These are phyloP conservation scores for Aureobasidium sp. DNA, from an alignment of 2,329 filamentous ascomycete genomes.

Conservation along the genomic window DNA sequence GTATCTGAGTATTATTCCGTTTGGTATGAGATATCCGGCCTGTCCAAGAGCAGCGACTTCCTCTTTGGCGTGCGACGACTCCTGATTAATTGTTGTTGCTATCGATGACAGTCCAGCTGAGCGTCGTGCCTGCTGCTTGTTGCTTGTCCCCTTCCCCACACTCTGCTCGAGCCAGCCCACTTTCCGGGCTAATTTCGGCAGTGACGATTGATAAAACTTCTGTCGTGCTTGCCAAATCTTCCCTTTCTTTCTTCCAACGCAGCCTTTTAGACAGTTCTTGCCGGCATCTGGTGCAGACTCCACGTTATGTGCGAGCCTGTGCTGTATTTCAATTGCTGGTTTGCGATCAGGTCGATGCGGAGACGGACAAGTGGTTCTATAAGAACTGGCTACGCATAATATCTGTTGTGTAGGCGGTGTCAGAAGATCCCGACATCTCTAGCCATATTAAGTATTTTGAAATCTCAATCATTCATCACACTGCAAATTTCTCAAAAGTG, in stretches of 20 bases:
- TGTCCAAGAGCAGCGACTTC: background rate
- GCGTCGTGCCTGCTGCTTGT: background rate
- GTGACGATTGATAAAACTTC: background rate
- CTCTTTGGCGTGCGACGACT: background rate
- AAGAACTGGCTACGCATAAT: slow-evolving; percentile 64
- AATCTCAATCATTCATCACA: background rate
- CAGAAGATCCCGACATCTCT: slow-evolving; percentile 65
- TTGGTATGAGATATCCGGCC: background rate
- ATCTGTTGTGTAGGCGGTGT: slow-evolving; percentile 67
- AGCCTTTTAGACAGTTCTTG: slow-evolving; percentile 79
- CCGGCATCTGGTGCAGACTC: slow-evolving; percentile 48
- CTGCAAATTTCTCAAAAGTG: background rate
- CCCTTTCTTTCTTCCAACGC: slow-evolving; percentile 42
- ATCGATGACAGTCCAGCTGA: background rate
- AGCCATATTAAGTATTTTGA: background rate
- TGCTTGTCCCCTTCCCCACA: slow-evolving; percentile 5
- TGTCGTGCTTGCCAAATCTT: background rate
- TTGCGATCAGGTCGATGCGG: slow-evolving; percentile 53
- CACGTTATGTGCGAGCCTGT: slow-evolving; percentile 60
- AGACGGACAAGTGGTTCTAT: slow-evolving; percentile 52
- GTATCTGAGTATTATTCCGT: background rate
- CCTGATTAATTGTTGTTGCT: slow-evolving; percentile 1
- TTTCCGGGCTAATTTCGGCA: background rate
- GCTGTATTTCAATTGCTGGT: slow-evolving; percentile 49
- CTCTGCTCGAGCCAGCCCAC: background rate